Evolutionary conservation across 129 eudicot species (phyloP), one percentile per base, ranked within the genome.

Genomic region (Arctium lappa): DNA sequence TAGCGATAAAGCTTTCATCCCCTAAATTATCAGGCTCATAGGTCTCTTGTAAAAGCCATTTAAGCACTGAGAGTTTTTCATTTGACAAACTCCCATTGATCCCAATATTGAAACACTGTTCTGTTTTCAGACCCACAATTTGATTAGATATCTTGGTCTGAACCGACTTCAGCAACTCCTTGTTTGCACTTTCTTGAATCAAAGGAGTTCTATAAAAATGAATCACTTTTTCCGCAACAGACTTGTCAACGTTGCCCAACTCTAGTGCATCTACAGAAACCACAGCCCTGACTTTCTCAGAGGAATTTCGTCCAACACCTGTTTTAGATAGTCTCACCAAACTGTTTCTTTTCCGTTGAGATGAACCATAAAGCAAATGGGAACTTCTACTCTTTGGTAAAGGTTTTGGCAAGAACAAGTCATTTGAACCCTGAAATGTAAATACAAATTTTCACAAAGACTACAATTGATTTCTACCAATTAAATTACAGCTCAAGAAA

Each of bases 41-140:
- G 0, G 99, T 95, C 74, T 95, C 98, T 29, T 85, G 87, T 36
- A 95, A 78, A 18, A 95, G 91, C 98, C 98, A 95, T 48, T 81
- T 87, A 12, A 95, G 98, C 76, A 87, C 97, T 1, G 88, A 79
- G 77, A 91, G 88, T 74, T 95, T 91, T 70, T 95, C 95, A 36
- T 30, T 69, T 0, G 97, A 85, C 63, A 95, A 56, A 75, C 39
- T 68, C 2, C 82, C 86, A 66, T 78, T 75, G 30, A 93, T 29
- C 83, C 99, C 99, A 65, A 95, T 80, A 77, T 92, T 95, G 70
- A 87, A 95, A 82, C 97, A 95, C 75, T 95, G 97, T 68, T 95
- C 99, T 0, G 97, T 95, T 76, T 87, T 87, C 85, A 95, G 66
- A 38, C 92, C 99, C 8, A 89, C 79, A 11, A 95, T 89, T 60